These are phyloP conservation scores for Oryza nivara DNA, from an alignment of 176 grass and related monocot genomes.

Conservation along the genomic window DNA sequence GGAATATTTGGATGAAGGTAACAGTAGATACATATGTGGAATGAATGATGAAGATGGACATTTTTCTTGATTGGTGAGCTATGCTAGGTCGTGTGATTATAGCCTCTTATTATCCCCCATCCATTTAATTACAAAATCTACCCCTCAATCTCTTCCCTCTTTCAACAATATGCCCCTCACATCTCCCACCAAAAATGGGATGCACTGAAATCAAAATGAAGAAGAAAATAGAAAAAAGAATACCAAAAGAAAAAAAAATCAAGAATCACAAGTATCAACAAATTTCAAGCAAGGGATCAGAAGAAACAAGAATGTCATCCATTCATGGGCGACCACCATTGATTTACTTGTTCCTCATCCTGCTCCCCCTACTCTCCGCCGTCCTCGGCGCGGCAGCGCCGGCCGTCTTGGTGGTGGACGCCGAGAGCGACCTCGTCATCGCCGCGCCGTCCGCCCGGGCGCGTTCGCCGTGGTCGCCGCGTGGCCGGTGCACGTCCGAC, in stretches of 20 bases:
- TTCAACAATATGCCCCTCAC: slow-evolving; percentile 28
- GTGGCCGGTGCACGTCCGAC: slow-evolving; percentile 45
- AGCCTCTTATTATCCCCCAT: slow-evolving; percentile 37
- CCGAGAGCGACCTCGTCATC: slow-evolving; percentile 52
- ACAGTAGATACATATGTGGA: background rate
- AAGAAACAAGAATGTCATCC: slow-evolving; percentile 1
- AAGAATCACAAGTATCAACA: slow-evolving; percentile 55
- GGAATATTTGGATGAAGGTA: background rate
- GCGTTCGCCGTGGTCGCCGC: slow-evolving; percentile 24
- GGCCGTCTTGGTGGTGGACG: slow-evolving; percentile 38
- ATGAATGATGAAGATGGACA: background rate
- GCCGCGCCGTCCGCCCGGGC: slow-evolving; percentile 7
- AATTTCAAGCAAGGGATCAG: slow-evolving; percentile 26
- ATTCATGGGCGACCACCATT: background rate
- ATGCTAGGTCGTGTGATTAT: slow-evolving; percentile 33
- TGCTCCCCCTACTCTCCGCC: slow-evolving; percentile 52
- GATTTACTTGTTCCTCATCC: slow-evolving; percentile 50
- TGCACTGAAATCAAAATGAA: slow-evolving; percentile 23
- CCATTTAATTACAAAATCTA: slow-evolving; percentile 59
- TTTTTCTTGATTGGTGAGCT: slow-evolving; percentile 14
- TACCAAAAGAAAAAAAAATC: background rate
- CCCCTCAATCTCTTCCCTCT: background rate
- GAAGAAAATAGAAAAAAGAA: background rate
- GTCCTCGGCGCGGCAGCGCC: background rate
- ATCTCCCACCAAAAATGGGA: slow-evolving; percentile 52